phyloP scores from a whole-genome alignment of 2,329 filamentous ascomycete species.

The Aspergillus neotritici region DNA sequence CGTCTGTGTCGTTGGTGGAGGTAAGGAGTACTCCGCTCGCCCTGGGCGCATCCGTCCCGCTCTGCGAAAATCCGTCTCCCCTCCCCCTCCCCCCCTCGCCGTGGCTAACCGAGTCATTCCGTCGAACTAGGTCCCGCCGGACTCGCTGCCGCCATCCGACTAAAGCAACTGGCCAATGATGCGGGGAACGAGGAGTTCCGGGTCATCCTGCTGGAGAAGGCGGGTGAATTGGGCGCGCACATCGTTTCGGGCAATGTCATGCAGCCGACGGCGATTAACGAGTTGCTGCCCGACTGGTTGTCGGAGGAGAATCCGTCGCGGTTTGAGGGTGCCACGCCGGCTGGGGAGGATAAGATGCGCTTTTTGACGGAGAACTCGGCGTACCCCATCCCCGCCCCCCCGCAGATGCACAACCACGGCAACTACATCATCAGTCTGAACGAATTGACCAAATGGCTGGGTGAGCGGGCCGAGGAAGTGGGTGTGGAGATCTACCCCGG shows the following conservation, averaged over 20 bases:
- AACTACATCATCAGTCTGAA: constrained; percentile 97
- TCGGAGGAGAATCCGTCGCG: constrained; percentile 79
- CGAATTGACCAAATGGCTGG: constrained; percentile 92
- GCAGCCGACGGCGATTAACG: constrained; percentile 78
- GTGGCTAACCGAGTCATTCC: constrained; percentile 6
- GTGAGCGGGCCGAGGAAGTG: constrained; percentile 90
- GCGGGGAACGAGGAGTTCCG: constrained; percentile 94
- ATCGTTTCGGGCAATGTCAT: constrained; percentile 95
- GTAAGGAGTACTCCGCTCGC: constrained; percentile 35
- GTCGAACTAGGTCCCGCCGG: constrained; percentile 67
- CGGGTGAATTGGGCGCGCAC: constrained; percentile 88
- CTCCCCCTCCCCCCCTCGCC: no score
- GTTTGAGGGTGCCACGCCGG: constrained; percentile 82
- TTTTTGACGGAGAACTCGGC: constrained; percentile 79
- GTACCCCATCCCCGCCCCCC: constrained; percentile 78
- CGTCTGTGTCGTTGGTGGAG: constrained; percentile 92
- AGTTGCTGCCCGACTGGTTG: constrained; percentile 91
- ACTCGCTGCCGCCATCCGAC: constrained; percentile 81
- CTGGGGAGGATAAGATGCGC: constrained; percentile 79
- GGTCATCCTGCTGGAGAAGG: constrained; percentile 88
- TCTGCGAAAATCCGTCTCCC: not conserved
- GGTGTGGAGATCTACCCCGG: constrained; percentile 96
- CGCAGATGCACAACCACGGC: constrained; percentile 96
- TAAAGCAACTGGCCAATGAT: constrained; percentile 93
- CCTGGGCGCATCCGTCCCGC: not conserved